Evolutionary conservation across 2,329 filamentous ascomycete genomes (phyloP).

Genomic region (Fusarium dimerum): DNA sequence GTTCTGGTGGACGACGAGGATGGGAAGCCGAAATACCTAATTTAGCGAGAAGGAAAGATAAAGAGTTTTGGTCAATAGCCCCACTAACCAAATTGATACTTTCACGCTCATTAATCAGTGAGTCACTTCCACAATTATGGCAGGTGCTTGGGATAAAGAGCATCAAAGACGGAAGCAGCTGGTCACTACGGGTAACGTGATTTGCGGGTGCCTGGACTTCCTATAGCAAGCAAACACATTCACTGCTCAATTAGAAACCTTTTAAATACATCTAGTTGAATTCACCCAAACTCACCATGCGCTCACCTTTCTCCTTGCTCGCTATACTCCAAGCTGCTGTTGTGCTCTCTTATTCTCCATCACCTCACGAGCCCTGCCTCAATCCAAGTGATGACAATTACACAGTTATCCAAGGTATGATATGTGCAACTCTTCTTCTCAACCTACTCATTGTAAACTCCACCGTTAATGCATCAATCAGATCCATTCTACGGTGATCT

Average conservation of each 20-base stretch:
- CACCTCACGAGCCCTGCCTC: slow-evolving; percentile 1
- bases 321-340: background rate
- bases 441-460: background rate
- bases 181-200: too few species aligned
- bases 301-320: background rate
- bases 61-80: too few species aligned
- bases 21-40: too few species aligned
- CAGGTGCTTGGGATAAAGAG: too few species aligned
- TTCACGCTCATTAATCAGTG: too few species aligned
- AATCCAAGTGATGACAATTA: slow-evolving; percentile 8
- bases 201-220: too few species aligned
- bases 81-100: too few species aligned
- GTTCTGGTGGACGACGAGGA: too few species aligned
- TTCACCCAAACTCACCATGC: background rate
- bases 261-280: background rate
- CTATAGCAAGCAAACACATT: too few species aligned
- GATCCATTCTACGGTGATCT: slow-evolving; percentile 19
- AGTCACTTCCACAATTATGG: too few species aligned
- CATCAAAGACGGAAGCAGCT: too few species aligned
- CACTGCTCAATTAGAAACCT: background rate
- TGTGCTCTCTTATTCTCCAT: background rate
- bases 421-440: background rate
- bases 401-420: slow-evolving; percentile 14
- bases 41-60: too few species aligned
- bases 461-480: background rate